Evolutionary conservation across 345 rosid genomes (phyloP).

Genomic region (Salix caprea): DNA sequence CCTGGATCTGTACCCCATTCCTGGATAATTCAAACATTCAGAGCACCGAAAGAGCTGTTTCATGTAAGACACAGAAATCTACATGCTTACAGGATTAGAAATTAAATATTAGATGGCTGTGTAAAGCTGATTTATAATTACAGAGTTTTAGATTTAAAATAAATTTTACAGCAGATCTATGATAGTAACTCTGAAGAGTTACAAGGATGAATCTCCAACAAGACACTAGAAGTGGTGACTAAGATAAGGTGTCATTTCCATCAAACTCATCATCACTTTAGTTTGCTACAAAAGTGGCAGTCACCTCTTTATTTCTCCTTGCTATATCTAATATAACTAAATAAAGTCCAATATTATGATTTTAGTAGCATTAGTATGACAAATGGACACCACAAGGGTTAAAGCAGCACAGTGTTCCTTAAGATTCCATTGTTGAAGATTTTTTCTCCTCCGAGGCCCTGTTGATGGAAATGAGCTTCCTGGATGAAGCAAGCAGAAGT

Average conservation of each 20-base stretch:
- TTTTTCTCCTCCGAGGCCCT: background rate
- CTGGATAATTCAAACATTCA: conserved; percentile 46
- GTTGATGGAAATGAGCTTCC: background rate
- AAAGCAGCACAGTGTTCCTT: background rate
- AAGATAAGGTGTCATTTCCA: background rate
- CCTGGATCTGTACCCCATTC: conserved; percentile 70
- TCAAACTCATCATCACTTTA: background rate
- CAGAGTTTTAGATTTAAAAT: background rate
- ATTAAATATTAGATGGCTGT: background rate
- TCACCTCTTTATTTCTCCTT: background rate
- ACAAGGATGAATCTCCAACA: background rate
- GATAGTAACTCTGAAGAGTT: background rate
- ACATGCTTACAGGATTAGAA: background rate
- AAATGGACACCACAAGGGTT: background rate
- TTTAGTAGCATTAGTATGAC: background rate
- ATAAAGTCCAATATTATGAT: background rate
- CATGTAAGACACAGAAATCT: background rate
- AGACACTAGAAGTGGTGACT: background rate
- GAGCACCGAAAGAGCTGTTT: background rate
- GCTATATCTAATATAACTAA: background rate
- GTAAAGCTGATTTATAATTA: background rate
- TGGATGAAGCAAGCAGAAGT: background rate
- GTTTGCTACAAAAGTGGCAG: background rate
- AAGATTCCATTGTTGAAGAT: background rate
- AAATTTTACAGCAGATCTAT: background rate